Evolutionary conservation across 2,329 filamentous ascomycete species (phyloP), one percentile per base, ranked within the genome.

Genomic region (Pestalotiopsis fici): DNA sequence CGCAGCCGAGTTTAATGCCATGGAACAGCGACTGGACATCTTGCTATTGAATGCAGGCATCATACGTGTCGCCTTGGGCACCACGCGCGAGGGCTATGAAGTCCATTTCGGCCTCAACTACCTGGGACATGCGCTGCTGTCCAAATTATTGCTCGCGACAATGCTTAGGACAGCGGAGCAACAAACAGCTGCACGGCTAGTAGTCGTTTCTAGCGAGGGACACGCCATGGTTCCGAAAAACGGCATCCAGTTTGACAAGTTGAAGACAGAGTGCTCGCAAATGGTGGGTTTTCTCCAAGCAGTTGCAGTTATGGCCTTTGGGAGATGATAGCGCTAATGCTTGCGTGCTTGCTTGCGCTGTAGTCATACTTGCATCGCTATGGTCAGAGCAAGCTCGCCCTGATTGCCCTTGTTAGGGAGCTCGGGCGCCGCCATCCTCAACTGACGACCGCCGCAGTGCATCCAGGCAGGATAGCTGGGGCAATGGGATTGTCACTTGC

Each of bases 401-500:
- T 85, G 67, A 71, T 85, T 3, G 74, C 85, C 2, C 83, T 81
- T 71, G 76, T 80, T 2, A 71, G 74, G 7, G 78, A 82, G 61
- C 71, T 86, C 2, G 78, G 81, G 1, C 69, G 73, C 31, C 77
- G 74, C 13, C 79, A 83, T 61, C 77, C 80, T 0, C 67, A 71
- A 7, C 75, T 84, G 23, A 77, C 74, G 0, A 71, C 73, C 6
- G 75, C 82, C 2, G 70, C 79, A 0, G 67, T 85, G 1, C 79
- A 83, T 66, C 83, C 83, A 0, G 83, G 82, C 2, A 73, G 79
- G 3, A 79, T 83, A 28, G 67, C 71, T 2, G 84, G 82, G 0
- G 74, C 72, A 1, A 59, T 69, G 54, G 56, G 7, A 2, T 6
- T 28, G n/a, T 25, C 23, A 9, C 56, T 59, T 9, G 56, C 56